A percentile compares a stretch with the other conserved stretches of the same genome.
Conservation (phyloP, 148 eudicot genomes). For the Dianthus caryophyllus region DNA sequence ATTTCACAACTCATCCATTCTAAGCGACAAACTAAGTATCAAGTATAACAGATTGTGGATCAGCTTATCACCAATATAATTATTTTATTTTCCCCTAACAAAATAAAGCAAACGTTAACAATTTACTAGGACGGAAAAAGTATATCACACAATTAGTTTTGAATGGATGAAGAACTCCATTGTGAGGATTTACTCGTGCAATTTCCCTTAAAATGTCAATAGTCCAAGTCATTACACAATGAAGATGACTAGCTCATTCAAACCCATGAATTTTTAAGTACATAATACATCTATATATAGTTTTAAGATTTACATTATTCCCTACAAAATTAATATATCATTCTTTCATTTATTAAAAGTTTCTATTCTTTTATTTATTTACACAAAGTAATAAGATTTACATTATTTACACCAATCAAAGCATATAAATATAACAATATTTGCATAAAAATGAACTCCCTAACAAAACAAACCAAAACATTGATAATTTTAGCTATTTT, state of each 20-base stretch:
- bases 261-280: background rate
- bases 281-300: background rate
- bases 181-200: background rate
- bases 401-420: no score
- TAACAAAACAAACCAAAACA: background rate
- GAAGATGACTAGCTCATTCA: conserved; percentile 2
- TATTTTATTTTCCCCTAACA: no score
- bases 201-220: background rate
- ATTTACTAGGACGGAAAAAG: no score
- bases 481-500: conserved; percentile 9
- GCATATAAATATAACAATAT: no score
- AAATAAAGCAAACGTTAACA: no score
- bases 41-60: no score
- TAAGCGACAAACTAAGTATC: no score
- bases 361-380: background rate
- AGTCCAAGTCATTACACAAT: conserved; percentile 6
- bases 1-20: no score
- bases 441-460: background rate
- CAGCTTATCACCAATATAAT: no score
- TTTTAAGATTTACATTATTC: background rate
- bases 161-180: no score
- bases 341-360: background rate
- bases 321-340: background rate
- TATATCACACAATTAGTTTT: no score
- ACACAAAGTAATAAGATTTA: no score